Base-by-base conservation (phyloP, 1,139 yeast species). In the Geotrichum citri-aurantii region DNA sequence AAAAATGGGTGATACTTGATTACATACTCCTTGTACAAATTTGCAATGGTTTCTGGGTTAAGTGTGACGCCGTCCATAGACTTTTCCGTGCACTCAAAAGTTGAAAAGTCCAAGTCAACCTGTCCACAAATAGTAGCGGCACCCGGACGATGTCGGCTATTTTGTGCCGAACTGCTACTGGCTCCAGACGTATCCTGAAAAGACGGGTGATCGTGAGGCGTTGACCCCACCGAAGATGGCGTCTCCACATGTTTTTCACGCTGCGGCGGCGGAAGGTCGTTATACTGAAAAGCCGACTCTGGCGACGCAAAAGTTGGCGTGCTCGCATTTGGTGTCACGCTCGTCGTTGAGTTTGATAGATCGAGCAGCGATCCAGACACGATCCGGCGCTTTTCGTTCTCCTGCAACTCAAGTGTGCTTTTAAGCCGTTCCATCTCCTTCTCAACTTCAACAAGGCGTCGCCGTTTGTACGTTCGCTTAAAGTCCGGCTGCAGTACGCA, bases 401-500 rank as follows among this genome's bases (percentile, higher is more conserved):
- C 68, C 24, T 61, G 61, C 10, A 49, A 33, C 19, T 82, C 81
- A 59, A 89, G 72, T 49, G 83, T 80, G 64, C 79, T 78, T 65
- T 87, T 82, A 63, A 92, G 74, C 64, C 83, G 88, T 59, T 80
- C 78, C 65, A 87, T 86, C 69, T 92, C 95, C 66, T 79, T 81
- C 68, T 91, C 97, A 57, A 92, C 84, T 69, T 86, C 89, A 29
- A 88, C 93, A 54, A 91, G 81, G 58, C 95, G 80, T 3, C 74
- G 71, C 58, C 98, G 77, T 68, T 92, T 93, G 64, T 88, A 88
- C 0, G 97, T 90, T 65, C 99, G 78, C 70, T 91, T 89, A 71
- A 88, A 93, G 65, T 86, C 95, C 11, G 88, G 80, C 66, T 88
- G 85, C 56, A 92, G 73, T 47, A 85, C 81, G 71, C 99, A 93